Conservation (phyloP, 495 filamentous ascomycete genomes). For the Umbilicaria muhlenbergii region DNA sequence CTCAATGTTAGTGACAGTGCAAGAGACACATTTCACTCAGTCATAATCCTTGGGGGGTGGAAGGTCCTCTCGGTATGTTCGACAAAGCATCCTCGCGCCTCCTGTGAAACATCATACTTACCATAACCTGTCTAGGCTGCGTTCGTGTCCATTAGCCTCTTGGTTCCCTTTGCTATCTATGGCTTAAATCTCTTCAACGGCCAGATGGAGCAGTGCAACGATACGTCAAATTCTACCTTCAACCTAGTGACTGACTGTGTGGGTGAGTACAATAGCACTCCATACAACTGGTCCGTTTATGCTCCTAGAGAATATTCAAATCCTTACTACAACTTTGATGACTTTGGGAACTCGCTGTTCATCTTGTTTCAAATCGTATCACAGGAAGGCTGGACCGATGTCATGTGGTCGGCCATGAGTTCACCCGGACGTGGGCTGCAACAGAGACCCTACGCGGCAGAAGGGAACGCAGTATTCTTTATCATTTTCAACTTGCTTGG, state of each 20-base stretch:
- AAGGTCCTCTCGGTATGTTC: slow-evolving; percentile 54
- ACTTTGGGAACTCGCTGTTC: slow-evolving; percentile 81
- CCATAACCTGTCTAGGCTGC: slow-evolving; percentile 38
- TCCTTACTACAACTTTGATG: slow-evolving; percentile 82
- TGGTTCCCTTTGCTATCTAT: slow-evolving; percentile 95
- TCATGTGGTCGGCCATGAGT: slow-evolving; percentile 66
- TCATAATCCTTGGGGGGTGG: slow-evolving; percentile 83
- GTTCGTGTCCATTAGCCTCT: slow-evolving; percentile 81
- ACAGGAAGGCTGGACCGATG: slow-evolving; percentile 93
- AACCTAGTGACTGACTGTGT: slow-evolving; percentile 56
- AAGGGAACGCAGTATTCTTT: slow-evolving; percentile 87
- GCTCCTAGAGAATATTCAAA: slow-evolving; percentile 70
- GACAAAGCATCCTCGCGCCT: slow-evolving; percentile 5
- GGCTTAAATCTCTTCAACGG: slow-evolving; percentile 86
- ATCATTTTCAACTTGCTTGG: slow-evolving; percentile 92
- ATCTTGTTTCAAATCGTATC: slow-evolving; percentile 98
- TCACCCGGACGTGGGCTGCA: slow-evolving; percentile 67
- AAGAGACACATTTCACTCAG: slow-evolving; percentile 88
- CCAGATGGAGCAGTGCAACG: slow-evolving; percentile 68
- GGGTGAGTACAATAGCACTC: slow-evolving; percentile 59
- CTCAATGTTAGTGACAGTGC: slow-evolving; percentile 95
- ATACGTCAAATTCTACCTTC: slow-evolving; percentile 32
- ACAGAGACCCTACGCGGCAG: slow-evolving; percentile 46
- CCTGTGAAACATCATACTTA: neutral
- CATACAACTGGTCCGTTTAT: slow-evolving; percentile 68